Base-by-base conservation (phyloP, 2,329 filamentous ascomycete species). In the Cladosporium velox region DNA sequence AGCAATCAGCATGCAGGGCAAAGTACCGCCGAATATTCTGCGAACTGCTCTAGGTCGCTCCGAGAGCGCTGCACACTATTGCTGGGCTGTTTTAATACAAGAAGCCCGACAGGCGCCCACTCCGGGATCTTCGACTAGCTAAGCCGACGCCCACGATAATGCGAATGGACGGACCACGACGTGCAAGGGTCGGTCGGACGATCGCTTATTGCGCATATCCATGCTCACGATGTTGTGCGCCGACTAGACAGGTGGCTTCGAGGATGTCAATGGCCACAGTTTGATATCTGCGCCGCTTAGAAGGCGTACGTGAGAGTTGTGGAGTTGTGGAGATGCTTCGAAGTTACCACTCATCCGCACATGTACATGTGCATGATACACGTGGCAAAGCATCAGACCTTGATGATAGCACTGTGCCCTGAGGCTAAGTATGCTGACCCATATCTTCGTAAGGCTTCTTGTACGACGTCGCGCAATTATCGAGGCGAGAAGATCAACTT, bases 11-110 rank as follows among this genome's bases (percentile, higher is more conserved):
- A 59, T 59, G 57, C 38, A 59, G 57, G 57, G 57, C 18, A n/a
- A n/a, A 30, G 15, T 47, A 44, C 38, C 34, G 26, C 57, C 57
- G 57, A 59, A 35, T 47, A 59, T 59, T 59, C 35, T 59, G 57
- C 57, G 57, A 59, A 28, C 35, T 41, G 24, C 55, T 58, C 21
- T 28, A 24, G 14, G 14, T 58, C 55, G 55, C 55, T 58, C 30
- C 54, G 34, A 58, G 55, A 8, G 41, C 34, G 41, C 41, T 8
- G 18, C 7, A n/a, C 38, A 3, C 18, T 47, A 11, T 47, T 24
- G n/a, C 41, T 47, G n/a, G 41, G 41, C n/a, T 24, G 41, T 11
- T 5, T 21, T 47, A n/a, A 47, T 47, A 47, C 41, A 47, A 21
- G n/a, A 47, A 47, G n/a, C 41, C 41, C 41, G n/a, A 47, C 41